Evolutionary conservation across 257 asterid species (phyloP), one percentile per base, ranked within the genome.

Genomic region (Solanum ossicruentum): DNA sequence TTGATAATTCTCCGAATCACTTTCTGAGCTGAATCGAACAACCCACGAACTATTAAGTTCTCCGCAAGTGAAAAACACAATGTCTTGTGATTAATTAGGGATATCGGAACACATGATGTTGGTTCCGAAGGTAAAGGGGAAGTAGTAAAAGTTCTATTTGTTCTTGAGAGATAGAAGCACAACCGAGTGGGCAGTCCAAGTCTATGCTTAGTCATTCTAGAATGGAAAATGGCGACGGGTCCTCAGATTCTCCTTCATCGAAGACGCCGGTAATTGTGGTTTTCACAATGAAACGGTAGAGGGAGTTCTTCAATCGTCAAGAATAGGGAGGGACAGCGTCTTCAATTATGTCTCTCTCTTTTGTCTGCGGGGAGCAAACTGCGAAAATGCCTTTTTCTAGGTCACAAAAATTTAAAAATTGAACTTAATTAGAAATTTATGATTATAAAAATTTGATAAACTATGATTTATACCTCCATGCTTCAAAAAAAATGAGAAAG

Each of bases 101-200:
- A 41, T 55, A 86, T 12, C n/a, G 90, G 81, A 39, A 85, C 20
- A 6, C 83, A 88, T 13, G 89, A 82, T 82, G 86, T 82, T 52
- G 86, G 84, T 85, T 89, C 90, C 10, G 88, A 20, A n/a, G 92
- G 92, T 82, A 92, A 86, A 80, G 93, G 89, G 87, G 88, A 91
- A 82, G 89, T 83, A 58, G 87, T 80, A 63, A 87, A 92, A 47
- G 56, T 81, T 83, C 92, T 88, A 26, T 26, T 78, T 16, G 52
- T 43, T 69, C 45, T 73, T 41, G 52, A 69, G 45, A 79, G 43
- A 77, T 66, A 63, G 36, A 75, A 63, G 73, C 78, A 66, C 63
- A 55, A 10, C 1, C 49, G 13, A 84, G 56, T 85, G 85, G 23
- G 81, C 17, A 72, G 54, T 43, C 56, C 41, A 67, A 32, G 65